Conservation (phyloP, 176 grass and related monocot genomes). For the Sorghum bicolor region DNA sequence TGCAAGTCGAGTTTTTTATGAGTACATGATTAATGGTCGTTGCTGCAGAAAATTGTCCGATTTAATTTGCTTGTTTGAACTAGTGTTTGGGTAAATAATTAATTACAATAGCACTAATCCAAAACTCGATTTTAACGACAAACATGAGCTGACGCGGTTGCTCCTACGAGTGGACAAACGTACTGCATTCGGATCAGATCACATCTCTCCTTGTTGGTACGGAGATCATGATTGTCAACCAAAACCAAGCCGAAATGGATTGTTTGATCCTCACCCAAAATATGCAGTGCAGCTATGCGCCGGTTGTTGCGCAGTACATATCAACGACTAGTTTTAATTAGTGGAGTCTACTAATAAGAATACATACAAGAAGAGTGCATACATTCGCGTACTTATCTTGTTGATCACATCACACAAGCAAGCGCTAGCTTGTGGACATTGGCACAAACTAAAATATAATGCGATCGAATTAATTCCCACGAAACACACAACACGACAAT, state of each 20-base stretch:
- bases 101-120: neutral
- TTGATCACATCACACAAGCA: constrained; percentile 17
- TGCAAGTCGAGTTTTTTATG: too few relatives aligned
- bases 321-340: neutral
- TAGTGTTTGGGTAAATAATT: neutral
- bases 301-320: constrained; percentile 21
- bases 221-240: neutral
- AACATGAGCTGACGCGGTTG: neutral
- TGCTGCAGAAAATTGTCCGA: neutral
- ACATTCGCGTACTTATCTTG: rapidly evolving
- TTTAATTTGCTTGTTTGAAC: neutral
- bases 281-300: neutral
- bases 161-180: neutral
- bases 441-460: too few relatives aligned
- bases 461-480: too few relatives aligned
- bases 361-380: neutral
- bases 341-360: neutral
- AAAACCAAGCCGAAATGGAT: neutral
- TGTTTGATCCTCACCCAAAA: neutral
- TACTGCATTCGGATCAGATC: neutral
- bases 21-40: too few relatives aligned
- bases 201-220: neutral
- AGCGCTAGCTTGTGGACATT: neutral
- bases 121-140: neutral
- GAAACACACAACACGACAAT: neutral